A percentile compares a stretch with the other conserved stretches of the same genome.
These are phyloP conservation scores for Mucor mucedo DNA, from an alignment of 371 early-diverging fungal species.

Conservation along the genomic window DNA sequence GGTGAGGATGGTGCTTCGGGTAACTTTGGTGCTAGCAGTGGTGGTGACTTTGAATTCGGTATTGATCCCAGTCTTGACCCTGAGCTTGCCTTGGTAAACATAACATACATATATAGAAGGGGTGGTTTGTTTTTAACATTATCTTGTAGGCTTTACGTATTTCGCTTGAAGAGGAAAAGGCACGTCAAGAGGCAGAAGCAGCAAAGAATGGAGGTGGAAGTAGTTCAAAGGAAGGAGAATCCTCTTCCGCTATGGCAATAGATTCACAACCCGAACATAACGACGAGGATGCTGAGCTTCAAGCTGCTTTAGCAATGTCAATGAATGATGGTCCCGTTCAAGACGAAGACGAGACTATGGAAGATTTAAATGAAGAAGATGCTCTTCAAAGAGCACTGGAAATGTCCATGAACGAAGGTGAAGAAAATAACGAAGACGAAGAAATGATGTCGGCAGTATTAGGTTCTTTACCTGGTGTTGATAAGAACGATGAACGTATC, in stretches of 20 bases:
- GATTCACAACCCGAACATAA: conserved; percentile 32
- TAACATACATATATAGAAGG: background rate
- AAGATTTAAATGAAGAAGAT: conserved; percentile 85
- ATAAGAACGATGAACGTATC: conserved; percentile 88
- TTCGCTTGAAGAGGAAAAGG: conserved; percentile 96
- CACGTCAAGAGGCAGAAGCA: conserved; percentile 82
- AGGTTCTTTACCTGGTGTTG: conserved; percentile 85
- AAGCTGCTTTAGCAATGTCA: conserved; percentile 73
- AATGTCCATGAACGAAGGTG: conserved; percentile 78
- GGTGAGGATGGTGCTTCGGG: conserved; percentile 82
- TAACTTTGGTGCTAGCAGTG: conserved; percentile 63
- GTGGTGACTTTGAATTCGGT: conserved; percentile 90
- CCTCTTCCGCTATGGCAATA: conserved; percentile 55
- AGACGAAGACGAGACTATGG: conserved; percentile 71
- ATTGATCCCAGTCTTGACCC: conserved; percentile 96
- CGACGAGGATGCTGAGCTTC: conserved; percentile 59
- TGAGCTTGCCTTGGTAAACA: conserved; percentile 86
- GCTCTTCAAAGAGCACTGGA: conserved; percentile 86
- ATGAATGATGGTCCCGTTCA: conserved; percentile 48
- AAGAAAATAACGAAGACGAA: conserved; percentile 43
- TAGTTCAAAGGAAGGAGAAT: conserved; percentile 36
- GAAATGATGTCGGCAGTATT: conserved; percentile 73
- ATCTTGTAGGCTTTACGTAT: conserved; percentile 82
- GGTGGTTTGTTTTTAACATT: background rate
- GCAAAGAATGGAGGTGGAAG: conserved; percentile 51